These are phyloP conservation scores for Speleostelium caveatum DNA, from an alignment of 78 protist genomes.

Conservation along the genomic window DNA sequence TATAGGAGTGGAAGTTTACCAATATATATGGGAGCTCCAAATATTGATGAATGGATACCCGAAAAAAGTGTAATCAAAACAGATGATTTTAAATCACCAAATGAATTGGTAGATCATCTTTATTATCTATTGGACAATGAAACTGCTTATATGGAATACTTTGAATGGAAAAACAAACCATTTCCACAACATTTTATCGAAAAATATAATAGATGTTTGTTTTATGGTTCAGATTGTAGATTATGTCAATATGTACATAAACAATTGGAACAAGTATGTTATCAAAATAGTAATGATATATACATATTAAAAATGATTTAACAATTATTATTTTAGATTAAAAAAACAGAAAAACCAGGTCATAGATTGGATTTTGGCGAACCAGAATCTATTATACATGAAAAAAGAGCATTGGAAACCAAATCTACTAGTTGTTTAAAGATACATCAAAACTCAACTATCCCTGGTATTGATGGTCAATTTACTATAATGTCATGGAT, in stretches of 20 bases:
- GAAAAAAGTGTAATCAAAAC: conserved; percentile 43
- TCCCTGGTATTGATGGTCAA: neutral
- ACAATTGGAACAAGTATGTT: neutral
- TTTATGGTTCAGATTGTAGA: conserved; percentile 52
- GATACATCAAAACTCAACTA: neutral
- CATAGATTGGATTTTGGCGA: conserved; percentile 36
- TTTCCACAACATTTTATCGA: conserved; percentile 12
- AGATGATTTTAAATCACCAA: conserved; percentile 62
- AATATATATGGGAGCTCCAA: conserved; percentile 69
- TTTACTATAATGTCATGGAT: conserved; percentile 57
- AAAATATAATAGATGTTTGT: conserved; percentile 47
- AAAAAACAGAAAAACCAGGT: neutral
- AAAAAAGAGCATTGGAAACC: neutral
- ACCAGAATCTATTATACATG: neutral
- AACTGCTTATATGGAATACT: conserved; percentile 50
- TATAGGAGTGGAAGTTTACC: conserved; percentile 71
- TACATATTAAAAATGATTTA: neutral
- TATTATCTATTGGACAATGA: conserved; percentile 22
- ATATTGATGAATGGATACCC: conserved; percentile 76
- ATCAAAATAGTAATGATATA: neutral
- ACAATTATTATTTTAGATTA: neutral
- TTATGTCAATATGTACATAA: conserved; percentile 36
- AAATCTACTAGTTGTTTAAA: neutral
- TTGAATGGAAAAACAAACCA: conserved; percentile 53
- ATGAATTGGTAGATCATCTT: conserved; percentile 33